These are phyloP conservation scores for Uncinocarpus reesii DNA, from an alignment of 2,329 filamentous ascomycete species.

Conservation along the genomic window DNA sequence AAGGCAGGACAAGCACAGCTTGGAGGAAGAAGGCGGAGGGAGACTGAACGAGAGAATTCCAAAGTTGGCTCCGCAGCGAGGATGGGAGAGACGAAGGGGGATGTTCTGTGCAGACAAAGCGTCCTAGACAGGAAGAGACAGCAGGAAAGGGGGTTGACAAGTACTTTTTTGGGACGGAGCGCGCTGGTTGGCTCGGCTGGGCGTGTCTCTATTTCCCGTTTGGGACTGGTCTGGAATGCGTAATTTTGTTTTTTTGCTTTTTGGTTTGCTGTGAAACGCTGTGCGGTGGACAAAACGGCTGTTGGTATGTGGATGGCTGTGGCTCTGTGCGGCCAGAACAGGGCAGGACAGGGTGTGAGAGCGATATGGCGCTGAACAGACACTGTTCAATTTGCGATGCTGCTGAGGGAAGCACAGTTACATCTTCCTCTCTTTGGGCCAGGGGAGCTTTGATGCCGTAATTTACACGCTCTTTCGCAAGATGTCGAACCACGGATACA, in stretches of 20 bases:
- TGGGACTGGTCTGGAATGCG: background rate
- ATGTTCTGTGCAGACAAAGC: background rate
- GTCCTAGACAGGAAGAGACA: no score
- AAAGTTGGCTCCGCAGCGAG: conserved; percentile 8
- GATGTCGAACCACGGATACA: background rate
- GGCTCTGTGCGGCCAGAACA: no score
- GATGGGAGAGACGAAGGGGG: background rate
- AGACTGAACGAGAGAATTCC: conserved; percentile 14
- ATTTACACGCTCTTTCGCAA: background rate
- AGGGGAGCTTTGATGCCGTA: background rate
- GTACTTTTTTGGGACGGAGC: background rate
- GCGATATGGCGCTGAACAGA: no score
- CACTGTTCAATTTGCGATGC: no score
- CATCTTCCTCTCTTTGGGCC: background rate
- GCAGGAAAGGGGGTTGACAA: conserved; percentile 2
- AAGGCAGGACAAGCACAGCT: conserved; percentile 20
- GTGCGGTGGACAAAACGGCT: background rate
- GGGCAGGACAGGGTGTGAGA: no score
- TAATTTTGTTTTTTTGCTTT: conserved; percentile 1
- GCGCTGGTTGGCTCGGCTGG: conserved; percentile 2
- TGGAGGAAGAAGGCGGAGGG: conserved; percentile 20
- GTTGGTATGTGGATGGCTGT: no score
- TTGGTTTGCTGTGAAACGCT: conserved; percentile 4
- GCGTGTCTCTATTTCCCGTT: background rate
- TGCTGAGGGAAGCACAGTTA: no score